These are phyloP conservation scores for Mycena vitilis DNA, from an alignment of 768 basidiomycete genomes.

Conservation along the genomic window DNA sequence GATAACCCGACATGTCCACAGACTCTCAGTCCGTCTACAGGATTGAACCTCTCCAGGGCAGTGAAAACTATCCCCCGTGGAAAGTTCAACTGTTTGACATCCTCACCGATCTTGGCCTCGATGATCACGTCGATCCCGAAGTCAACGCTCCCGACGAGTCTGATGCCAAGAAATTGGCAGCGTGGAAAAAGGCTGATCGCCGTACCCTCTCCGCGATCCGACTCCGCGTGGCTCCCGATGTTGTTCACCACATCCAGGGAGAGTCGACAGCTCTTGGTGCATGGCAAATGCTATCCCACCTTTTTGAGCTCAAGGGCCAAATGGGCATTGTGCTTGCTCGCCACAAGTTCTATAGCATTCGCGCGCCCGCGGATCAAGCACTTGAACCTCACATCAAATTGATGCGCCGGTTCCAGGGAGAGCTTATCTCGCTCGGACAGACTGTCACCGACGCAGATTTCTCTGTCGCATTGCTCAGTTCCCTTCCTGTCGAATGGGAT, in stretches of 20 bases:
- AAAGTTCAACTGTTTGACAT: conserved; percentile 14
- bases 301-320: conserved; percentile 13
- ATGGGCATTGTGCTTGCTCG: conserved; percentile 8
- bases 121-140: conserved; percentile 10
- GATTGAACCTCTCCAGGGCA: conserved; percentile 9
- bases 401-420: conserved; percentile 16
- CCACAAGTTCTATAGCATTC: conserved; percentile 11
- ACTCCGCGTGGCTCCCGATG: conserved; percentile 2
- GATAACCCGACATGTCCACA: neutral
- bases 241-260: conserved; percentile 7
- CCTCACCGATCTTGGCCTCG: neutral
- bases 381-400: conserved; percentile 10
- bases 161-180: conserved; percentile 2
- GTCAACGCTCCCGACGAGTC: neutral
- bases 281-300: conserved; percentile 11
- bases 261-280: neutral
- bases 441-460: conserved; percentile 2
- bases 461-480: conserved; percentile 9
- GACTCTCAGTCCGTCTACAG: neutral
- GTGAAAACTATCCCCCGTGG: conserved; percentile 4
- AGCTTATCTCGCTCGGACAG: conserved; percentile 8
- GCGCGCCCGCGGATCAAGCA: neutral
- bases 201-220: neutral
- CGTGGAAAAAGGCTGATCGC: conserved; percentile 8
- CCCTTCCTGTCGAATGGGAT: conserved; percentile 10